Conservation (phyloP, 2,329 filamentous ascomycete genomes). For the Drechmeria coniospora region DNA sequence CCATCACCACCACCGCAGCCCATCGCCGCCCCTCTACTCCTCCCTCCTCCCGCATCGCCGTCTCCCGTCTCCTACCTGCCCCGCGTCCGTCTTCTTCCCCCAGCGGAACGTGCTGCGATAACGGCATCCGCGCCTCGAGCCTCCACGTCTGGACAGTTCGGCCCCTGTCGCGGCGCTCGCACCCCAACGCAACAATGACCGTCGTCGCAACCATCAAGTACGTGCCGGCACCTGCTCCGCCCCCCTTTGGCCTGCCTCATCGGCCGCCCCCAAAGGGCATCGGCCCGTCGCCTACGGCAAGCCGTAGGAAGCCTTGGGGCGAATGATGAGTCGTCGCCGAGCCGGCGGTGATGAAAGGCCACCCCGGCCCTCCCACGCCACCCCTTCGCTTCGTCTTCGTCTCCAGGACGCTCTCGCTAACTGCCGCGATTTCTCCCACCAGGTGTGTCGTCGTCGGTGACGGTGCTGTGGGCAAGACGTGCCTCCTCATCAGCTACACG, state of each 20-base stretch:
- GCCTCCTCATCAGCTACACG: conserved; percentile 96
- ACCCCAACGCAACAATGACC: conserved; percentile 31
- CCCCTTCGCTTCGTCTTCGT: too few relatives aligned
- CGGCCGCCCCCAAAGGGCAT: conserved; percentile 4
- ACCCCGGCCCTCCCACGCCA: too few relatives aligned
- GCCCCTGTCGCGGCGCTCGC: conserved; percentile 24
- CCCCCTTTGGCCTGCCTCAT: conserved; percentile 5
- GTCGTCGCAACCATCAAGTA: conserved; percentile 52
- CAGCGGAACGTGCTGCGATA: conserved; percentile 11
- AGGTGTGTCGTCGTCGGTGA: conserved; percentile 99
- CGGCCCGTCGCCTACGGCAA: not conserved
- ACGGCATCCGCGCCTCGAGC: conserved; percentile 3
- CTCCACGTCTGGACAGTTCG: conserved; percentile 4
- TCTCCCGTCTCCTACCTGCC: conserved; percentile 2
- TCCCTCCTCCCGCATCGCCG: conserved; percentile 4
- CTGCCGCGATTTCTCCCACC: conserved; percentile 4
- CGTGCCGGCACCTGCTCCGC: conserved; percentile 15
- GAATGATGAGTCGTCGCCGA: too few relatives aligned
- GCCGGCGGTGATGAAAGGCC: too few relatives aligned
- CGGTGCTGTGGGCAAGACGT: conserved; percentile 98
- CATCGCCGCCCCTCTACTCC: too few relatives aligned
- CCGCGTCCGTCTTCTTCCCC: conserved; percentile 3
- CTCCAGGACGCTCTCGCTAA: not conserved
- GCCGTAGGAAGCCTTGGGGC: too few relatives aligned
- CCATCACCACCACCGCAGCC: conserved; percentile 1